These are phyloP conservation scores for Phytopythium litorale DNA, from an alignment of 352 stramenopile genomes.

Conservation along the genomic window DNA sequence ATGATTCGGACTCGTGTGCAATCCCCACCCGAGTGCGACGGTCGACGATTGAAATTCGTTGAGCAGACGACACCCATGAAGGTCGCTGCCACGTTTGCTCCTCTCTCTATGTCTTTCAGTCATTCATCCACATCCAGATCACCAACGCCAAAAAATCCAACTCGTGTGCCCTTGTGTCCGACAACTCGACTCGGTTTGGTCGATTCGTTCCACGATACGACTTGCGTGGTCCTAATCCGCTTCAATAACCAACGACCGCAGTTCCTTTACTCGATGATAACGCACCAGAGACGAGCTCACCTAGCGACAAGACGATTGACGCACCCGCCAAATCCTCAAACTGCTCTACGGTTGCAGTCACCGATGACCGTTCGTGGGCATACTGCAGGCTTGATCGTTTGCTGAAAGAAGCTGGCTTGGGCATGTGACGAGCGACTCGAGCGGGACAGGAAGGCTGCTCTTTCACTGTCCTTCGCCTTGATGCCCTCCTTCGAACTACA, in stretches of 20 bases:
- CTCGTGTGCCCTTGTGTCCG: neutral
- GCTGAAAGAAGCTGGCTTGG: neutral
- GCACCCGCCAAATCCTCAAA: neutral
- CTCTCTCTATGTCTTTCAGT: neutral
- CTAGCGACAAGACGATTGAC: neutral
- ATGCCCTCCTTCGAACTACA: neutral
- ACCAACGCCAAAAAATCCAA: neutral
- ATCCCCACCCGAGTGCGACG: neutral
- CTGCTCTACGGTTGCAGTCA: too few relatives aligned
- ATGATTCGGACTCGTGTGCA: neutral
- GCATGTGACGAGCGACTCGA: neutral
- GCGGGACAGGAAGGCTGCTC: neutral
- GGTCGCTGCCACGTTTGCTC: neutral
- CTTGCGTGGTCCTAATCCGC: neutral
- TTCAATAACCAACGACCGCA: neutral
- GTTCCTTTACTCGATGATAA: neutral
- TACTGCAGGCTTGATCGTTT: too few relatives aligned
- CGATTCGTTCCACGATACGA: neutral
- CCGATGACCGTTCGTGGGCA: neutral
- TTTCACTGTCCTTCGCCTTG: neutral
- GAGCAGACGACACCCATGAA: neutral
- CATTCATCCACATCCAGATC: neutral
- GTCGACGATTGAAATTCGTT: neutral
- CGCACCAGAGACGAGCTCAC: neutral
- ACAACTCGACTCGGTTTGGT: neutral